Conservation (phyloP, 2,329 filamentous ascomycete genomes). For the Chaetomiaceae sp. region DNA sequence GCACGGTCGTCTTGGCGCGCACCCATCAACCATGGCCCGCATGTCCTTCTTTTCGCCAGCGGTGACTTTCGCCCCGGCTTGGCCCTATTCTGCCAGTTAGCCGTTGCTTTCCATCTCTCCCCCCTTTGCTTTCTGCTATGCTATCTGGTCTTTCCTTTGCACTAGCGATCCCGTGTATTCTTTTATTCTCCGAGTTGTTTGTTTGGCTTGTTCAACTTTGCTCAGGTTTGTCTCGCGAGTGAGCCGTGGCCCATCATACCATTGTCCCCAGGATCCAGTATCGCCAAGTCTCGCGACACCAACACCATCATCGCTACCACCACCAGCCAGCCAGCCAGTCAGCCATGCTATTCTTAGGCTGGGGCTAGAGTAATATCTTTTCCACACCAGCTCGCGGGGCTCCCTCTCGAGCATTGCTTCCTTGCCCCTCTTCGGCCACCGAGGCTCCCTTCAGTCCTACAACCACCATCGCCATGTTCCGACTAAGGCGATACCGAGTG, state of each 20-base stretch:
- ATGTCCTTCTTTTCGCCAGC: not conserved
- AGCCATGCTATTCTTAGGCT: slow-evolving; percentile 4
- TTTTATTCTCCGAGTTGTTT: too few species aligned
- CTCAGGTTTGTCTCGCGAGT: too few species aligned
- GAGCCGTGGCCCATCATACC: too few species aligned
- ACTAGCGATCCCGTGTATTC: too few species aligned
- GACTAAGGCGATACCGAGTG: slow-evolving; percentile 58
- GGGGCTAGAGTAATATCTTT: not conserved
- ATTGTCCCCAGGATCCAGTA: too few species aligned
- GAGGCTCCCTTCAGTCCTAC: too few species aligned
- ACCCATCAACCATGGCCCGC: not conserved
- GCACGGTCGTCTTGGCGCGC: not conserved
- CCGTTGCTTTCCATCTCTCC: not conserved
- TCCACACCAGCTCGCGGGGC: not conserved
- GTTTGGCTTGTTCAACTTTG: too few species aligned
- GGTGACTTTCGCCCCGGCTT: not conserved
- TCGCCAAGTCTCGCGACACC: not conserved
- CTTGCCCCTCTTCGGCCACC: too few species aligned
- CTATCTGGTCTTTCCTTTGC: not conserved
- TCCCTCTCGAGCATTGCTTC: not conserved
- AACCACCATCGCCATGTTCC: slow-evolving; percentile 42
- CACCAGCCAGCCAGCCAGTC: not conserved
- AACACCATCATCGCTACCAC: too few species aligned
- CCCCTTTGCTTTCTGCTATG: not conserved
- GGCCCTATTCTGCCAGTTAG: not conserved